A percentile compares a stretch with the other conserved stretches of the same genome.
phyloP scores from a whole-genome alignment of 345 rosid species.

The Citropsis articulata region DNA sequence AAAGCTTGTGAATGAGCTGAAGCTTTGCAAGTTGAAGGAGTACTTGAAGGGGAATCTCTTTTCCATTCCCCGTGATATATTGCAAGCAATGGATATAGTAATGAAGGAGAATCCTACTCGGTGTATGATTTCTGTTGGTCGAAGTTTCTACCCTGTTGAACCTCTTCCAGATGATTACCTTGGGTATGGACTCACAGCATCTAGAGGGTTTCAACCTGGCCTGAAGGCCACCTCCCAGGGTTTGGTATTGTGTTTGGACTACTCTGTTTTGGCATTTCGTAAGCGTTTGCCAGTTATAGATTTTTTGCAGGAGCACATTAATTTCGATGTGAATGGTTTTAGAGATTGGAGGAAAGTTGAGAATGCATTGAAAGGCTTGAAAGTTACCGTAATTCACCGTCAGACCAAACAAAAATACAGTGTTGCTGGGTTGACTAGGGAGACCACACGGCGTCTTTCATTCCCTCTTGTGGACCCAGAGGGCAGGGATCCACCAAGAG shows the following conservation, averaged over 20 bases:
- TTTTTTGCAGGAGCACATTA: conserved; percentile 48
- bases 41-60: conserved; percentile 39
- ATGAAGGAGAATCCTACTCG: conserved; percentile 82
- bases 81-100: conserved; percentile 88
- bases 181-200: conserved; percentile 58
- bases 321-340: conserved; percentile 27
- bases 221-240: conserved; percentile 78
- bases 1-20: conserved; percentile 64
- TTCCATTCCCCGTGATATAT: conserved; percentile 58
- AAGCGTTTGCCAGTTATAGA: conserved; percentile 58
- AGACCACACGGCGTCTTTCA: conserved; percentile 29
- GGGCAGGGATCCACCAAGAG: conserved; percentile 29
- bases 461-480: conserved; percentile 49
- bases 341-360: conserved; percentile 34
- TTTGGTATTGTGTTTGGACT: conserved; percentile 65
- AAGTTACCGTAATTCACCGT: conserved; percentile 67
- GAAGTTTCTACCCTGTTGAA: conserved; percentile 45
- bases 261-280: conserved; percentile 68
- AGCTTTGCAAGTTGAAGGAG: conserved; percentile 52
- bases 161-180: conserved; percentile 35
- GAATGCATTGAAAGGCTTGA: conserved; percentile 40
- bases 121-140: conserved; percentile 62
- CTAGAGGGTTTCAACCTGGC: conserved; percentile 69
- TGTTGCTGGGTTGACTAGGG: conserved; percentile 47
- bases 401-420: conserved; percentile 56